Conservation (phyloP, 2,329 filamentous ascomycete genomes). For the Penicillium sp. region DNA sequence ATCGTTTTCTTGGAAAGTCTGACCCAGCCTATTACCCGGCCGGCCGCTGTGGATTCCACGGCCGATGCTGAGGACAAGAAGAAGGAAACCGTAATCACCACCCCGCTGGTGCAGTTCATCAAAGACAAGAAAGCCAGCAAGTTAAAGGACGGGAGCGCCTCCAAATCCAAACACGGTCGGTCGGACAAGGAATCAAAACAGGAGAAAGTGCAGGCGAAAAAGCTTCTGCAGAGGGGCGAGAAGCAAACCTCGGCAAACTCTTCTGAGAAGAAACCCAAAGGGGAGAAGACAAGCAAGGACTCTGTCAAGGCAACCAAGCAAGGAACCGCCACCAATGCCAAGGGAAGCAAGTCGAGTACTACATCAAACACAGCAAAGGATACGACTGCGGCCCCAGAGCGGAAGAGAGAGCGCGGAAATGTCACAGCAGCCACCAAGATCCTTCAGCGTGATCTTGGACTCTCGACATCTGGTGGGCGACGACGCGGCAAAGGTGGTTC, state of each 20-base stretch:
- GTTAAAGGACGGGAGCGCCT: constrained; percentile 59
- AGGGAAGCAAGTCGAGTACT: constrained; percentile 38
- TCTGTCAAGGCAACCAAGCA: constrained; percentile 56
- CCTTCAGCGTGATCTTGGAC: constrained; percentile 62
- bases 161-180: constrained; percentile 44
- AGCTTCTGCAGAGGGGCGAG: constrained; percentile 42
- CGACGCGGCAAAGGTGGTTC: constrained; percentile 37
- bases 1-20: constrained; percentile 87
- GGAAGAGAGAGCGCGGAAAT: constrained; percentile 56
- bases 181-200: constrained; percentile 43
- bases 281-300: constrained; percentile 63
- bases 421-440: constrained; percentile 57
- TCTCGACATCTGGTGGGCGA: constrained; percentile 49
- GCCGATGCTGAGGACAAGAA: constrained; percentile 53
- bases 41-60: constrained; percentile 49
- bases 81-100: constrained; percentile 69
- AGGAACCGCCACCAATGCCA: constrained; percentile 28
- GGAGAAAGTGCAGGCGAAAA: constrained; percentile 44
- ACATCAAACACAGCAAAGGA: constrained; percentile 31
- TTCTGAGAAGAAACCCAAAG: constrained; percentile 39
- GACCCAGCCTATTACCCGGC: constrained; percentile 68
- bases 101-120: constrained; percentile 84
- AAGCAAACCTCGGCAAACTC: constrained; percentile 32
- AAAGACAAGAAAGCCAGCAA: constrained; percentile 87
- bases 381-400: constrained; percentile 39